A percentile compares a stretch with the other conserved stretches of the same genome.
Conservation (phyloP, 1,139 yeast species). For the Candida sp. region DNA sequence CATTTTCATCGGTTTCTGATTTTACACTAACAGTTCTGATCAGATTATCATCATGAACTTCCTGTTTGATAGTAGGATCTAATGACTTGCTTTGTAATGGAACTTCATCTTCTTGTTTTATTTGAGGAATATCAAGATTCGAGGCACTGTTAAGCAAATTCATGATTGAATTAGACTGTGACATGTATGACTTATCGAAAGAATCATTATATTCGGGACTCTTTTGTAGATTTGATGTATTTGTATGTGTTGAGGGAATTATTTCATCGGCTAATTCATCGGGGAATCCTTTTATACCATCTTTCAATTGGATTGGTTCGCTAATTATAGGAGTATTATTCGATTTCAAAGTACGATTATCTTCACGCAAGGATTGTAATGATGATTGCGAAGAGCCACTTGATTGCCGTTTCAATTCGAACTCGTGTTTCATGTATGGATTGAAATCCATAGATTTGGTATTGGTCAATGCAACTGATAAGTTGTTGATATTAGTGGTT, state of each 20-base stretch:
- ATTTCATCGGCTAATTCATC: constrained; percentile 36
- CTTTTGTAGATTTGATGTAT: background rate
- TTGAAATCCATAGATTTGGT: constrained; percentile 9
- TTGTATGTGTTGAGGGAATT: constrained; percentile 17
- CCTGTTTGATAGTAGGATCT: background rate
- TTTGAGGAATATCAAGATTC: constrained; percentile 5
- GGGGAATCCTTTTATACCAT: constrained; percentile 45
- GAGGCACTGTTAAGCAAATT: constrained; percentile 27
- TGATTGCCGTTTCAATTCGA: constrained; percentile 12
- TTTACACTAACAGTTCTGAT: background rate
- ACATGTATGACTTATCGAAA: constrained; percentile 34
- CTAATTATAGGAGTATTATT: constrained; percentile 17
- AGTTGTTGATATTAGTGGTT: constrained; percentile 31
- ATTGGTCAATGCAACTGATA: constrained; percentile 31
- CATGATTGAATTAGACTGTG: constrained; percentile 42
- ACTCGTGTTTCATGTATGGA: background rate
- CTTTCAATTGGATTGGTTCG: constrained; percentile 36
- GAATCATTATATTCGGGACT: constrained; percentile 24
- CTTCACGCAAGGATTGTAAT: constrained; percentile 37
- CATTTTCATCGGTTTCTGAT: background rate
- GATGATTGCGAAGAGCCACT: constrained; percentile 45
- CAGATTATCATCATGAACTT: background rate
- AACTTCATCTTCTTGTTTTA: background rate
- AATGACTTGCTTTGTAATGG: background rate
- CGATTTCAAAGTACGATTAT: constrained; percentile 32